These are phyloP conservation scores for Taiozyma sp. DNA, from an alignment of 1,139 yeast species.

Conservation along the genomic window DNA sequence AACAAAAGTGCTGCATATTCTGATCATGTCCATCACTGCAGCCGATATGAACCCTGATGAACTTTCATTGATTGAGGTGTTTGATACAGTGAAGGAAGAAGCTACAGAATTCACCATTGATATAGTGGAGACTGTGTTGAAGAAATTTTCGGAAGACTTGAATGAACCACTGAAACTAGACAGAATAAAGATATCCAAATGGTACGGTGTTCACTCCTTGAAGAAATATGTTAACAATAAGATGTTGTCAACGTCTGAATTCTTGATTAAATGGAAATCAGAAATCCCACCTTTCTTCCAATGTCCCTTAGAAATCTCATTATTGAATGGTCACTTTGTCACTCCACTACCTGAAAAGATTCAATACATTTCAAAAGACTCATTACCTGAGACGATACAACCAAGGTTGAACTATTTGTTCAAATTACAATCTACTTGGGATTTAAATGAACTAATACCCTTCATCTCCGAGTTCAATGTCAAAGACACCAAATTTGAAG, in stretches of 20 bases:
- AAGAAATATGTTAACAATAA: conserved; percentile 28
- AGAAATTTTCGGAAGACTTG: conserved; percentile 36
- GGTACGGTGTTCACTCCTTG: conserved; percentile 59
- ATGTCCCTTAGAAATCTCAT: conserved; percentile 47
- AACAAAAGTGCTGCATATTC: conserved; percentile 34
- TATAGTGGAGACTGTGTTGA: conserved; percentile 42
- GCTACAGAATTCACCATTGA: conserved; percentile 26
- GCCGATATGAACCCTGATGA: conserved; percentile 32
- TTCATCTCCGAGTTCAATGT: conserved; percentile 55
- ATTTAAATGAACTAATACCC: conserved; percentile 65
- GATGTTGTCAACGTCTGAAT: conserved; percentile 39
- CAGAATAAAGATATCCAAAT: conserved; percentile 39
- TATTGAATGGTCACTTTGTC: conserved; percentile 52
- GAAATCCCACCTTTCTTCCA: conserved; percentile 62
- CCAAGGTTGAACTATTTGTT: conserved; percentile 61
- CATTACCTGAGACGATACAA: conserved; percentile 47
- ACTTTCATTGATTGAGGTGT: conserved; percentile 25
- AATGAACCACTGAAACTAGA: conserved; percentile 33
- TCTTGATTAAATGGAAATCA: conserved; percentile 59
- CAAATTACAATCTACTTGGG: conserved; percentile 61
- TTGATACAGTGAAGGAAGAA: conserved; percentile 23
- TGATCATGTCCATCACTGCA: conserved; percentile 49
- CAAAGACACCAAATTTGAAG: conserved; percentile 57
- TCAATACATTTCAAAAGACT: conserved; percentile 44
- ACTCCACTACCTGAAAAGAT: conserved; percentile 42